phyloP scores from a whole-genome alignment of 495 filamentous ascomycete species.

The Bacidia gigantensis region DNA sequence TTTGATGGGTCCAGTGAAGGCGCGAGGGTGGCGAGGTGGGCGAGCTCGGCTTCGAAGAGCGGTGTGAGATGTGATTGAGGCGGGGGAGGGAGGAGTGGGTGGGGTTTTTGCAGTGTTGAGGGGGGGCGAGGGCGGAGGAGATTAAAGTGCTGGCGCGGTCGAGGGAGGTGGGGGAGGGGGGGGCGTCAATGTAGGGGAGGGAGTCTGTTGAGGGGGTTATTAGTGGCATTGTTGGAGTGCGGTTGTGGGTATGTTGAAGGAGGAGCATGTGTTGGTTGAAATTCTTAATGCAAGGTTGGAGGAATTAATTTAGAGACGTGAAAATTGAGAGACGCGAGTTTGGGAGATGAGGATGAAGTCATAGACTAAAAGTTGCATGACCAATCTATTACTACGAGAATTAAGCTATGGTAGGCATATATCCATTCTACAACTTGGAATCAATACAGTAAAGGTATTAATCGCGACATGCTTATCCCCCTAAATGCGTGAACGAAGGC shows the following conservation, averaged over 20 bases:
- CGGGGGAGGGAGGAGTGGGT: constrained; percentile 38
- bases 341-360: constrained; percentile 24
- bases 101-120: constrained; percentile 25
- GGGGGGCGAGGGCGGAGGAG: constrained; percentile 42
- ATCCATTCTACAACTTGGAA: not conserved
- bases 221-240: constrained; percentile 5
- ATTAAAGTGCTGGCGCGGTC: constrained; percentile 43
- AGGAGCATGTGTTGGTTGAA: not conserved
- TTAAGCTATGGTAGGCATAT: not conserved
- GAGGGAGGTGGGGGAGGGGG: constrained; percentile 51
- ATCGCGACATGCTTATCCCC: too few relatives aligned
- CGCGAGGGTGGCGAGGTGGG: constrained; percentile 32
- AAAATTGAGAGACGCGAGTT: not conserved
- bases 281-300: too few relatives aligned
- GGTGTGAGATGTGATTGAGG: constrained; percentile 29
- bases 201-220: constrained; percentile 14
- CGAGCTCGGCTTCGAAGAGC: constrained; percentile 46
- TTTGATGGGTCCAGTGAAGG: constrained; percentile 35
- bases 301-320: too few relatives aligned
- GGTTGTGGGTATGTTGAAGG: not conserved
- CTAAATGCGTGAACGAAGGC: too few relatives aligned
- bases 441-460: not conserved
- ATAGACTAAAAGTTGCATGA: constrained; percentile 29
- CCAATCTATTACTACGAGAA: not conserved
- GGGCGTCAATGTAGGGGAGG: constrained; percentile 52